Evolutionary conservation across 768 basidiomycete genomes (phyloP), one percentile per base, ranked within the genome.

Genomic region (Hydnomerulius pinastri): DNA sequence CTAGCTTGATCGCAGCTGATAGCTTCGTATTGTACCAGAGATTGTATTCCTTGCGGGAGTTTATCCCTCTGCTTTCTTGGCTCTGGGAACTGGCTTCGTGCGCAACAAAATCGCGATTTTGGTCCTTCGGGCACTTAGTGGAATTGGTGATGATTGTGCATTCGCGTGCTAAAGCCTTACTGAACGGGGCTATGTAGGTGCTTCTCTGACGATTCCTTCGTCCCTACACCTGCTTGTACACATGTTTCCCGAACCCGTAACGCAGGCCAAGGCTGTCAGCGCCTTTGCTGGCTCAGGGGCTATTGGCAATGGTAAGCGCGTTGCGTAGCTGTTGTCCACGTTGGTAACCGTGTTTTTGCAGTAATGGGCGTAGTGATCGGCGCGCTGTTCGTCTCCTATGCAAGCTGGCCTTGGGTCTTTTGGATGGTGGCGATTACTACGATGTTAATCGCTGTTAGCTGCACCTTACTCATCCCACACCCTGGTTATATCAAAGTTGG

Each of bases 401-500:
- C 65, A 2, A 71, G 73, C 10, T 82, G 75, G 67, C 70, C 61
- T 23, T 80, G 79, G 80, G 70, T 80, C 17, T 81, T 83, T 59
- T 80, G 74, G 60, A 71, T 76, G 51, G 63, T 71, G 28, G 71
- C 75, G 2, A 70, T 79, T 30, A 47, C 80, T 29, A 59, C 70
- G 32, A 44, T 70, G 6, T 57, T 67, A 13, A 63, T 75, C 11
- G 63, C 71, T 29, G 13, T 69, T 15, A 44, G 58, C 2, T 62
- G 68, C 40, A n/a, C 69, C 15, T 55, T 74, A 28, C 47, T 74
- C 43, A 66, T 77, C 6, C 76, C n/a, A n/a, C n/a, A n/a, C 77
- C 0, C 29, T 56, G 20, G 60, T 61, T 20, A 17, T 54, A 2
- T 27, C 36, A 15, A 43, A 50, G 24, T 8, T 9, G 30, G 58